These are phyloP conservation scores for Lentinula edodes DNA, from an alignment of 768 basidiomycete genomes.

Conservation along the genomic window DNA sequence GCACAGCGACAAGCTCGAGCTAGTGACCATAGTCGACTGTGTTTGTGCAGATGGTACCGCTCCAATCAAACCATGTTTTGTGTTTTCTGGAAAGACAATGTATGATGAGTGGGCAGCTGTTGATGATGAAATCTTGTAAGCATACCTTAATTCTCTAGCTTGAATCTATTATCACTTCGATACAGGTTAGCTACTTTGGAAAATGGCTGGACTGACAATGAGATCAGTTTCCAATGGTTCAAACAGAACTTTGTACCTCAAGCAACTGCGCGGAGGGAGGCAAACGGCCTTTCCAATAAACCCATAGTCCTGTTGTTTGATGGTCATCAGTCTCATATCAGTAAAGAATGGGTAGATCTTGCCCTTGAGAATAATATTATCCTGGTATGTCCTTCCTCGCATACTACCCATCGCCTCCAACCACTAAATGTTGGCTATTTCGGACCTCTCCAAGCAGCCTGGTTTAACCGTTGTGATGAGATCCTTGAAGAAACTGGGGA, in stretches of 20 bases:
- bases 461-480: too few relatives aligned
- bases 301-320: constrained; percentile 36
- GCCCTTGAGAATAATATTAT: constrained; percentile 24
- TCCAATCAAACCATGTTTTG: constrained; percentile 23
- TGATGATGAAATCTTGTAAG: constrained; percentile 16
- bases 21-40: constrained; percentile 36
- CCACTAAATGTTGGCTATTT: constrained; percentile 37
- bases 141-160: background rate
- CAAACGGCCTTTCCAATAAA: constrained; percentile 15
- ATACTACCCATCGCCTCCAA: constrained; percentile 37
- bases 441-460: too few relatives aligned
- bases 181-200: constrained; percentile 26
- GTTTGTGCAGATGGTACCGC: constrained; percentile 28
- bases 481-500: too few relatives aligned
- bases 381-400: constrained; percentile 29
- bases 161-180: background rate
- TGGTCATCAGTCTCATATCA: constrained; percentile 39
- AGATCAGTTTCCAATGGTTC: constrained; percentile 30
- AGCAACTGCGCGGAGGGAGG: constrained; percentile 21
- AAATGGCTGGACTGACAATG: constrained; percentile 17
- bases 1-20: constrained; percentile 28
- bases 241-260: constrained; percentile 5
- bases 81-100: constrained; percentile 25
- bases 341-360: constrained; percentile 15
- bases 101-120: constrained; percentile 19